Conservation (phyloP, 305 asterid species). For the Fraxinus dipetala region DNA sequence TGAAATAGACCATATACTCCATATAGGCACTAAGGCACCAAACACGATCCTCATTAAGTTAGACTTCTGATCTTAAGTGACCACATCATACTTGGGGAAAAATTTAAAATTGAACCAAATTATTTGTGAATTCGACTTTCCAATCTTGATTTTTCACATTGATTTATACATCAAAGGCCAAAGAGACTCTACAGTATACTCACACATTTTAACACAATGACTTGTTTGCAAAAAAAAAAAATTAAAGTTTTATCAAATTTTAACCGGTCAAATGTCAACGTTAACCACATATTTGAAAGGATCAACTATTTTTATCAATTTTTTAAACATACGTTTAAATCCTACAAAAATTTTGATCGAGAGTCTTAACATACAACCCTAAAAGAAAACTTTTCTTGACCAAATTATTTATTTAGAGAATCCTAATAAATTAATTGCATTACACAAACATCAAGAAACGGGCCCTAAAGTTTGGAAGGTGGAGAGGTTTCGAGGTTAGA, state of each 20-base stretch:
- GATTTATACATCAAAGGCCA: neutral
- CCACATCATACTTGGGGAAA: neutral
- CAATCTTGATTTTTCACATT: neutral
- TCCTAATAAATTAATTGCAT: neutral
- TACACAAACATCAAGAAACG: neutral
- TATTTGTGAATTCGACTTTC: neutral
- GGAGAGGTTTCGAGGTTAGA: neutral
- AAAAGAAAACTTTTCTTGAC: too few species aligned
- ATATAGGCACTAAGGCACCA: too few species aligned
- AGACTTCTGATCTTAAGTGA: neutral
- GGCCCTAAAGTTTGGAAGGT: neutral
- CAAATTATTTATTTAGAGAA: too few species aligned
- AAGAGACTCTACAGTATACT: too few species aligned
- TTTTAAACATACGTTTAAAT: too few species aligned
- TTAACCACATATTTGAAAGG: neutral
- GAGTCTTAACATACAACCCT: too few species aligned
- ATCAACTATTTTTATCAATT: too few species aligned
- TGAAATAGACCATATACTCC: too few species aligned
- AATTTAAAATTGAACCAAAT: neutral
- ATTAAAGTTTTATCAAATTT: too few species aligned
- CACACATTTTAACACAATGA: neutral
- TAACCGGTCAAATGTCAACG: too few species aligned
- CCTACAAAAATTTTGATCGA: too few species aligned
- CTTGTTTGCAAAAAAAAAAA: neutral
- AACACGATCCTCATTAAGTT: too few species aligned